Base-by-base conservation (phyloP, 305 asterid genomes). In the Galium porrigens region DNA sequence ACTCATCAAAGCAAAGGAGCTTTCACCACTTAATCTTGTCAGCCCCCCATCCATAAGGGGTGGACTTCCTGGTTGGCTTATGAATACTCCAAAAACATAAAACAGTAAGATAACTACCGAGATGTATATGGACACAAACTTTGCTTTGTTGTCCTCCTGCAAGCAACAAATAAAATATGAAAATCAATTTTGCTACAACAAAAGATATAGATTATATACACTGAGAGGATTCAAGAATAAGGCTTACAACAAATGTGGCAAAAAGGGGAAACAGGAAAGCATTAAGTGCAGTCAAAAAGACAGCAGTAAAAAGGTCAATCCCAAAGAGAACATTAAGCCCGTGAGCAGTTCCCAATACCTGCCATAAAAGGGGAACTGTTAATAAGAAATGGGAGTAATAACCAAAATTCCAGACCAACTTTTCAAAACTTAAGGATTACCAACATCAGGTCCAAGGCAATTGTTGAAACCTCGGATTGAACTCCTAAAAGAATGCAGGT, bases 321-420 rank as follows among this genome's bases (percentile, higher is more conserved):
- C 97, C 99, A 72, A 84, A 84, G 49, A 84, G 74, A 56, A 84
- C 84, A 76, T 87, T 83, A 64, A 92, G 94, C 70, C 99, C 99
- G 71, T 81, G 90, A 59, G 97, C 99, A 62, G 92, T 83, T 67
- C 97, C 97, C 72, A 92, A 78, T 76, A 92, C 90, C 99, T 92
- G 77, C 67, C 68, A 72, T 66, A 58, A 63, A n/a, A 9, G 53
- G 33, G 15, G 39, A 46, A 42, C 60, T 0, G 10, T 62, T 70
- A 49, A 37, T 30, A 48, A 30, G 39, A 6, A 14, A 36, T 15
- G 64, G 20, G 30, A 14, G 15, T 18, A 12, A 62, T n/a, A 65
- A 9, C 12, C 1, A 25, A 20, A 41, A 33, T 6, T 22, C 44
- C 14, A 18, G 46, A 58, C 7, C 53, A 59, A 57, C 15, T 46